A percentile compares a stretch with the other conserved stretches of the same genome.
These are phyloP conservation scores for Corynespora cassiicola DNA, from an alignment of 2,329 filamentous ascomycete genomes.

Conservation along the genomic window DNA sequence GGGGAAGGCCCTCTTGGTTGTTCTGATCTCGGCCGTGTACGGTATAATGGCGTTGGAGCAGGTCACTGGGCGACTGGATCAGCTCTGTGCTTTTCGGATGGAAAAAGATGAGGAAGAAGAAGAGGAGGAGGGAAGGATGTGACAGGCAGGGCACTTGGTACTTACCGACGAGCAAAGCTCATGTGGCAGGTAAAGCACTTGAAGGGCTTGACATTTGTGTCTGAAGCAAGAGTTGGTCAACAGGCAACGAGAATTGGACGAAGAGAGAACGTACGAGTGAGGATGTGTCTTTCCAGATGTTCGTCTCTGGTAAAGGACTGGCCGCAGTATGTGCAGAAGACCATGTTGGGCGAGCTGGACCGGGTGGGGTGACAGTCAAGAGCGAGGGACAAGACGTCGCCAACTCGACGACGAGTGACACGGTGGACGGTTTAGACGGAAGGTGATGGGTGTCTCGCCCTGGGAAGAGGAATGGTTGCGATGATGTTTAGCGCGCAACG, in stretches of 20 bases:
- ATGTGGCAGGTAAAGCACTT: slow-evolving; percentile 63
- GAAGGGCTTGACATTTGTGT: slow-evolving; percentile 63
- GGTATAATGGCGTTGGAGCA: slow-evolving; percentile 59
- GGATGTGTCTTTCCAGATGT: slow-evolving; percentile 59
- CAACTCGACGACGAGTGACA: too few species aligned
- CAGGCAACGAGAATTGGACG: neutral
- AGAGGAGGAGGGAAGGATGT: slow-evolving; percentile 5
- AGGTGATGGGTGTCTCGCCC: neutral
- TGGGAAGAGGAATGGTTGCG: neutral
- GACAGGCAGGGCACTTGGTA: slow-evolving; percentile 10
- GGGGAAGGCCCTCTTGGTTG: slow-evolving; percentile 55
- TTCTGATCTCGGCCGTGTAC: slow-evolving; percentile 59
- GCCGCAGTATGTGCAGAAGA: slow-evolving; percentile 61
- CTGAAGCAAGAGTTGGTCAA: slow-evolving; percentile 34
- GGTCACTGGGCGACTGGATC: slow-evolving; percentile 48
- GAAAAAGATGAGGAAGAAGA: neutral
- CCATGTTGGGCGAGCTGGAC: slow-evolving; percentile 46
- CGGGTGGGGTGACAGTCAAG: slow-evolving; percentile 4
- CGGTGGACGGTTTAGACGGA: too few species aligned
- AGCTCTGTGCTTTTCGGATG: slow-evolving; percentile 11
- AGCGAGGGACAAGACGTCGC: too few species aligned
- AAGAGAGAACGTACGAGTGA: slow-evolving; percentile 52
- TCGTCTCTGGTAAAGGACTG: slow-evolving; percentile 61
- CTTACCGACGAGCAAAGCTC: slow-evolving; percentile 60
- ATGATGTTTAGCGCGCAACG: slow-evolving; percentile 6